Percentiles rank a stretch among this genome's conserved stretches.
Conservation (phyloP, 2,329 filamentous ascomycete genomes). For the Aspergillaceae sp. region DNA sequence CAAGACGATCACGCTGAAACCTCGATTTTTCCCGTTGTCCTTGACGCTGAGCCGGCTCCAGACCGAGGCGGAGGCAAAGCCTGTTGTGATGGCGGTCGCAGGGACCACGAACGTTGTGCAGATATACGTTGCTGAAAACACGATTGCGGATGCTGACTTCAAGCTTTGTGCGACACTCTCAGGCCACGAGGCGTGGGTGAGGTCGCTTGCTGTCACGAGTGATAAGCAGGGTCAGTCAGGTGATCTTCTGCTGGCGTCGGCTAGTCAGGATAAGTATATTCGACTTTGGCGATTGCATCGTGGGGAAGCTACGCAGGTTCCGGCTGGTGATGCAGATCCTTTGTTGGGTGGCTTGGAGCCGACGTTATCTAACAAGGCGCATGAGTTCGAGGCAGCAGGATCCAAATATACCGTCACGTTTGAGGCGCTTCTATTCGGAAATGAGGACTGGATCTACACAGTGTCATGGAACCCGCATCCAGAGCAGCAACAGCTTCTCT, state of each 20-base stretch:
- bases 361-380: conserved; percentile 80
- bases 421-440: conserved; percentile 84
- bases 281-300: conserved; percentile 80
- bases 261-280: conserved; percentile 95
- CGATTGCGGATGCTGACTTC: conserved; percentile 45
- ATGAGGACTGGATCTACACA: conserved; percentile 98
- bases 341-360: conserved; percentile 45
- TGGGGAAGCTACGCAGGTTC: conserved; percentile 55
- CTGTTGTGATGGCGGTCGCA: conserved; percentile 66
- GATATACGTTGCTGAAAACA: conserved; percentile 56
- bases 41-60: conserved; percentile 59
- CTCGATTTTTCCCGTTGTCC: conserved; percentile 73
- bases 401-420: conserved; percentile 76
- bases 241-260: conserved; percentile 78
- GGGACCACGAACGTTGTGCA: conserved; percentile 79
- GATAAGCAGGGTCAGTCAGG: conserved; percentile 48
- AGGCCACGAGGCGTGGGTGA: conserved; percentile 92
- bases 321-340: conserved; percentile 26
- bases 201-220: conserved; percentile 68
- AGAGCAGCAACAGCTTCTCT: conserved; percentile 62
- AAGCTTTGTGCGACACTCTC: conserved; percentile 65
- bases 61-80: conserved; percentile 36
- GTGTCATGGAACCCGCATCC: conserved; percentile 59
- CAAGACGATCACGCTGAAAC: conserved; percentile 63
- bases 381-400: conserved; percentile 57